Percentiles rank a stretch among this genome's conserved stretches.
Evolutionary conservation across 495 filamentous ascomycete species (phyloP).

Genomic region (Immersiella caudata): DNA sequence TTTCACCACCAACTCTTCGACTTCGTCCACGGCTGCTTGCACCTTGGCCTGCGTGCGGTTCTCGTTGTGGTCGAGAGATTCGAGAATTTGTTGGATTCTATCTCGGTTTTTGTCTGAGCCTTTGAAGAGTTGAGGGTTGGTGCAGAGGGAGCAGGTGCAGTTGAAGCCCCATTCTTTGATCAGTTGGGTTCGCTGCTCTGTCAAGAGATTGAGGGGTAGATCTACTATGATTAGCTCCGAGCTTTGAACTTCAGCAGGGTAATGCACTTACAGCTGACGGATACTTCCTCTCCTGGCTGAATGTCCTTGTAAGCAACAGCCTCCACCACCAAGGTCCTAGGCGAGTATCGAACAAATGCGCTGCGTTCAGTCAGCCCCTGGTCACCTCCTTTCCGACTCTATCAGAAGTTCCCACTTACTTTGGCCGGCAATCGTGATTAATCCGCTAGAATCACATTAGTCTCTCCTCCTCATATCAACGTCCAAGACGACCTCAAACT

Average conservation of each 20-base stretch:
- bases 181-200: conserved; percentile 27
- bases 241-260: no score
- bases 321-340: conserved; percentile 34
- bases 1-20: conserved; percentile 27
- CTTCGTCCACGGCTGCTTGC: conserved; percentile 22
- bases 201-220: conserved; percentile 31
- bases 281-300: conserved; percentile 33
- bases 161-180: conserved; percentile 39
- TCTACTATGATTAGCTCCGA: conserved; percentile 21
- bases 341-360: conserved; percentile 27
- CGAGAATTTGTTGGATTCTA: conserved; percentile 33
- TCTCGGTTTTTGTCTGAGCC: conserved; percentile 29
- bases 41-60: conserved; percentile 25
- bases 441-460: conserved; percentile 29
- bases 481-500: conserved; percentile 13
- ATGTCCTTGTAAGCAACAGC: conserved; percentile 36
- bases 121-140: conserved; percentile 8
- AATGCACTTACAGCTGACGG: conserved; percentile 34
- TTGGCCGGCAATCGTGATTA: conserved; percentile 40
- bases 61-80: conserved; percentile 27
- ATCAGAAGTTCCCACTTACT: conserved; percentile 22
- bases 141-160: conserved; percentile 37
- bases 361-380: conserved; percentile 15
- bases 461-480: neutral
- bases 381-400: neutral